Conservation (phyloP, 1,139 yeast species). For the Chernovozyma sophiae-reginae region DNA sequence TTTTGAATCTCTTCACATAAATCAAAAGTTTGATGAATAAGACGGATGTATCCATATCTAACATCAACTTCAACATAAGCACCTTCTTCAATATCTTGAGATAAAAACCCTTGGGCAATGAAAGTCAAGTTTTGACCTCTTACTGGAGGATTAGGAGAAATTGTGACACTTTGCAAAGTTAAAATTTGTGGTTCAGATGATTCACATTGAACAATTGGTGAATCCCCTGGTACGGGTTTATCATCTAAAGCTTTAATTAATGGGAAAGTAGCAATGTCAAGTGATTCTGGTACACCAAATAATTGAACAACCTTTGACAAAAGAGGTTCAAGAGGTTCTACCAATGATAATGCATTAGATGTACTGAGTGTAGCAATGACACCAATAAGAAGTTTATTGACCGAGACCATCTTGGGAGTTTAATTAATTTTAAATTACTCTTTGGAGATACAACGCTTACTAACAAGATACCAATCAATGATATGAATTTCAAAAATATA, state of each 20-base stretch:
- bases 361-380: slow-evolving; percentile 1
- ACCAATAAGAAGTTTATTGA: slow-evolving; percentile 1
- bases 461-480: too few relatives aligned
- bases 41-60: slow-evolving; percentile 82
- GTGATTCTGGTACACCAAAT: slow-evolving; percentile 5
- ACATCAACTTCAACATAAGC: slow-evolving; percentile 94
- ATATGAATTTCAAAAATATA: too few relatives aligned
- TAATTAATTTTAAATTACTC: too few relatives aligned
- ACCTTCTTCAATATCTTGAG: slow-evolving; percentile 62
- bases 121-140: slow-evolving; percentile 79
- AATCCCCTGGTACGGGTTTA: slow-evolving; percentile 83
- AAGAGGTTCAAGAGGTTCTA: slow-evolving; percentile 3
- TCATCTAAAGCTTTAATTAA: slow-evolving; percentile 26
- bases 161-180: slow-evolving; percentile 51
- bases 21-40: slow-evolving; percentile 82
- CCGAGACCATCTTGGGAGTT: slow-evolving; percentile 6
- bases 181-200: slow-evolving; percentile 57
- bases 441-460: too few relatives aligned
- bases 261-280: slow-evolving; percentile 10
- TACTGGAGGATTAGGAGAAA: slow-evolving; percentile 84
- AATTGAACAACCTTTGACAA: slow-evolving; percentile 2
- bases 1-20: slow-evolving; percentile 82
- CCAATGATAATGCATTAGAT: slow-evolving; percentile 2
- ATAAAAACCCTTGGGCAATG: slow-evolving; percentile 63
- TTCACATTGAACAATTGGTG: slow-evolving; percentile 81